Evolutionary conservation across 192 early-diverging fungal species (phyloP).

Genomic region (Pilaira anomala): DNA sequence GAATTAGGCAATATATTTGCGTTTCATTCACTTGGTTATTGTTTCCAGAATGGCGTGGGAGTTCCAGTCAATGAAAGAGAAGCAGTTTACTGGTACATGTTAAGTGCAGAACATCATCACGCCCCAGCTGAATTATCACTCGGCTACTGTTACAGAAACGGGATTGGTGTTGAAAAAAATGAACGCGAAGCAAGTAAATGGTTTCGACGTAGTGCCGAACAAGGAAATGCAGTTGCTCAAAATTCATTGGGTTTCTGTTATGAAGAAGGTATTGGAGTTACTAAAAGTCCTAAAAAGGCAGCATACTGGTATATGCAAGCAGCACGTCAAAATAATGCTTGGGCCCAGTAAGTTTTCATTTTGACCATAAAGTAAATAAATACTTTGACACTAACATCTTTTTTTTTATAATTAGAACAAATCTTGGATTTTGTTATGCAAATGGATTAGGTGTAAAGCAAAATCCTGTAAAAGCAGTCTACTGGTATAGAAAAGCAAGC

Average conservation of each 20-base stretch:
- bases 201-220: constrained; percentile 46
- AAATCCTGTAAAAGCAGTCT: constrained; percentile 55
- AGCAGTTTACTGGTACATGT: constrained; percentile 57
- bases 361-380: no score
- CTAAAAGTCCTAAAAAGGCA: constrained; percentile 59
- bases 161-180: constrained; percentile 67
- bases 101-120: constrained; percentile 52
- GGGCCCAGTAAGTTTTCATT: constrained; percentile 47
- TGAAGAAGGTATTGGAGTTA: constrained; percentile 73
- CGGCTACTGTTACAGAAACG: constrained; percentile 86
- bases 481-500: constrained; percentile 65
- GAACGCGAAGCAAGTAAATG: constrained; percentile 49
- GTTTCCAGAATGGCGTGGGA: constrained; percentile 60
- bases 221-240: constrained; percentile 53
- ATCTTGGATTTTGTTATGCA: constrained; percentile 8
- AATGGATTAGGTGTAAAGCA: constrained; percentile 21
- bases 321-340: constrained; percentile 55
- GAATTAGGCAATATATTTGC: constrained; percentile 56
- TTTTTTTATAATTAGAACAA: no score
- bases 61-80: constrained; percentile 44
- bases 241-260: constrained; percentile 74
- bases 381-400: no score
- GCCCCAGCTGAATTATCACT: constrained; percentile 60
- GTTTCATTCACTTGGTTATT: constrained; percentile 57
- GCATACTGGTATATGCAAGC: constrained; percentile 62